These are phyloP conservation scores for Cucumis sativus DNA, from an alignment of 306 rosid genomes.

Conservation along the genomic window Cucumber_9930_V3 NC_026656.2:7705001-7705500, in stretches of 20 bases:
- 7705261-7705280: background rate
- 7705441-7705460: too few relatives aligned
- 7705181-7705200: constrained; percentile 31
- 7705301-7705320: background rate
- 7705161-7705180: constrained; percentile 23
- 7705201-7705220: constrained; percentile 25
- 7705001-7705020: constrained; percentile 12
- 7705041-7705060: constrained; percentile 27
- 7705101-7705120: background rate
- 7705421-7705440: too few relatives aligned
- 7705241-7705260: background rate
- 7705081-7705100: too few relatives aligned
- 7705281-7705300: background rate
- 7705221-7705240: constrained; percentile 27
- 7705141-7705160: constrained; percentile 35
- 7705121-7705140: constrained; percentile 8
- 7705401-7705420: too few relatives aligned
- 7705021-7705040: constrained; percentile 16
- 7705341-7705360: background rate
- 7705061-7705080: constrained; percentile 23
- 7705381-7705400: too few relatives aligned
- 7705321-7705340: background rate
- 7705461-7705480: too few relatives aligned
- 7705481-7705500: too few relatives aligned
- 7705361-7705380: background rate